These are phyloP conservation scores for Exophiala alcalophila DNA, from an alignment of 2,329 filamentous ascomycete species.

Conservation along the genomic window DNA sequence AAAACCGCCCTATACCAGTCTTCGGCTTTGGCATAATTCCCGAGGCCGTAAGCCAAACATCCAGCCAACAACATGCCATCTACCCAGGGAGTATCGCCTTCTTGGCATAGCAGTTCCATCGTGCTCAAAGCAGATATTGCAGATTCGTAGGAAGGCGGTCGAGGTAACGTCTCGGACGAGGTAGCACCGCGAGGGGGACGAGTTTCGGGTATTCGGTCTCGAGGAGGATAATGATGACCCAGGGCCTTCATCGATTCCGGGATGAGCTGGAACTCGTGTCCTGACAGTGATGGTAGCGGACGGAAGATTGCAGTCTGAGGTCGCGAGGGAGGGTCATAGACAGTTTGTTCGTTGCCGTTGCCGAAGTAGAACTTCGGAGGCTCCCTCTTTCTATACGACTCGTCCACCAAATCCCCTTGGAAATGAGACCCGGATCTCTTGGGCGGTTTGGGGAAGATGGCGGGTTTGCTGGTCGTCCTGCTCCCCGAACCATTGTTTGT, in stretches of 20 bases:
- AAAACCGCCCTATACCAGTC: slow-evolving; percentile 56
- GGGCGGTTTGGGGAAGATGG: slow-evolving; percentile 61
- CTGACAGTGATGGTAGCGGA: slow-evolving; percentile 12
- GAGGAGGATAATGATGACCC: slow-evolving; percentile 6
- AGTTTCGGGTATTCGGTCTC: slow-evolving; percentile 9
- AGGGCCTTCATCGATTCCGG: neutral
- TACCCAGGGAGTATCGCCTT: slow-evolving; percentile 82
- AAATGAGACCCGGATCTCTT: slow-evolving; percentile 55
- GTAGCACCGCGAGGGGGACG: neutral
- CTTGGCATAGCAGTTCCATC: slow-evolving; percentile 70
- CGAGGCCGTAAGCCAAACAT: slow-evolving; percentile 85
- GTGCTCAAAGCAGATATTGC: slow-evolving; percentile 69
- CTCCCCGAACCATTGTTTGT: slow-evolving; percentile 42
- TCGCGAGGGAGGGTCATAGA: slow-evolving; percentile 24
- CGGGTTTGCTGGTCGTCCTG: slow-evolving; percentile 48
- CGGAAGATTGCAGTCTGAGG: slow-evolving; percentile 28
- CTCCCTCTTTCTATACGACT: slow-evolving; percentile 30
- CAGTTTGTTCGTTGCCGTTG: slow-evolving; percentile 22
- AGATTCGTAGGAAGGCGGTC: slow-evolving; percentile 21
- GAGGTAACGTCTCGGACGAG: neutral
- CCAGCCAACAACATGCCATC: slow-evolving; percentile 90
- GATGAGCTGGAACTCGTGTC: slow-evolving; percentile 2
- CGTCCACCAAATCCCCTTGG: slow-evolving; percentile 34
- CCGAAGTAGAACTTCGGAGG: slow-evolving; percentile 38
- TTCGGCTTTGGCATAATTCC: slow-evolving; percentile 69